Conservation (phyloP, 176 grass and related monocot species). For the Coix lacrymajobi region DNA sequence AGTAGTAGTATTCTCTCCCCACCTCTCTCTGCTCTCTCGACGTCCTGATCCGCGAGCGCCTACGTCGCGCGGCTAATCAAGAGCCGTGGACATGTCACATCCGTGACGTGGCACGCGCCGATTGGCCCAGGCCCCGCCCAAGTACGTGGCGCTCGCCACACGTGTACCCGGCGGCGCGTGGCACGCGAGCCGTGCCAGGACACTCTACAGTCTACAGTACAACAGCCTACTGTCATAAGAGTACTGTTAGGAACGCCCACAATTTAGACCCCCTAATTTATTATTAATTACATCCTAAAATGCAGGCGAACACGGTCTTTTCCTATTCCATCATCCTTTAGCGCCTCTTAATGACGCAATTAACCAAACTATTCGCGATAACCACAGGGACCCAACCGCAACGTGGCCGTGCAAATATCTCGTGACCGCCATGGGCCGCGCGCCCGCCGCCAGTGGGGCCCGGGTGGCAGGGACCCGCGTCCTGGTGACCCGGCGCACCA, state of each 20-base stretch:
- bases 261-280: rapidly evolving
- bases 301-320: background rate
- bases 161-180: background rate
- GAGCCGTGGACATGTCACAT: background rate
- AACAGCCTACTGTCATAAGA: too few relatives aligned
- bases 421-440: background rate
- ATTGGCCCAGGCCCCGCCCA: background rate
- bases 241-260: background rate
- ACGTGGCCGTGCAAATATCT: background rate
- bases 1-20: too few relatives aligned
- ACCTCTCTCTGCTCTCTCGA: background rate
- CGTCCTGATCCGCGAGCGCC: too few relatives aligned
- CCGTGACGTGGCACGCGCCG: background rate
- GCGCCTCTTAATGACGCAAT: background rate
- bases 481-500: background rate
- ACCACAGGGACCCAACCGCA: rapidly evolving
- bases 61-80: constrained; percentile 31
- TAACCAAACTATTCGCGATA: rapidly evolving
- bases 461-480: rapidly evolving
- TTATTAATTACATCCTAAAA: background rate
- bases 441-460: background rate
- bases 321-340: background rate
- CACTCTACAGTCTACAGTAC: too few relatives aligned
- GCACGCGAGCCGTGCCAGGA: background rate
- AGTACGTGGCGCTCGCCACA: background rate